Conservation (phyloP, 306 rosid genomes). For the Elaeagnus macrophylla region DNA sequence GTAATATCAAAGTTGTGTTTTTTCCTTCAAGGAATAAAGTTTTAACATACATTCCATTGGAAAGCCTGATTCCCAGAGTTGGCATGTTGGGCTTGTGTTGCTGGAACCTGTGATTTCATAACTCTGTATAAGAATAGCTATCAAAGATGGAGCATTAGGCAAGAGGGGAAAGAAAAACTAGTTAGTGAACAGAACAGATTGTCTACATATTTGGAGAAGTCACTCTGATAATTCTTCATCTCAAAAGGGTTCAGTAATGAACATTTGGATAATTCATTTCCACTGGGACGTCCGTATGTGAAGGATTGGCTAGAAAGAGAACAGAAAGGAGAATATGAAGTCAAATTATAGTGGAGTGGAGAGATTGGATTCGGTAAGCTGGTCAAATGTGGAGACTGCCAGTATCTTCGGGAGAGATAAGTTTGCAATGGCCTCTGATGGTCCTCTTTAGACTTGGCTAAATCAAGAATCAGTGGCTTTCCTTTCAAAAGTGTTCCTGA, state of each 20-base stretch:
- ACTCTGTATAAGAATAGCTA: conserved; percentile 1
- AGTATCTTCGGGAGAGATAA: no score
- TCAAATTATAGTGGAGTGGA: no score
- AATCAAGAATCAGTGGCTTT: no score
- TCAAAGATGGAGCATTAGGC: background rate
- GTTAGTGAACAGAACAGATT: background rate
- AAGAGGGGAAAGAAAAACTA: background rate
- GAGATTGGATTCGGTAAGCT: no score
- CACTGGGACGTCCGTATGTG: background rate
- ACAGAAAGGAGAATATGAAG: no score
- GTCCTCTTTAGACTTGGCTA: conserved; percentile 4
- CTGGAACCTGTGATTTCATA: conserved; percentile 8
- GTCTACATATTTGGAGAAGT: conserved; percentile 2
- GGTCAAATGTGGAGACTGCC: no score
- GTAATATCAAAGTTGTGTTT: background rate
- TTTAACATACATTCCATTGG: conserved; percentile 1
- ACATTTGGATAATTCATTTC: no score
- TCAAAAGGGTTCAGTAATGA: background rate
- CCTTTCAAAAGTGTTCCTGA: background rate
- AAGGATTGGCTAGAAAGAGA: no score
- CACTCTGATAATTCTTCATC: background rate
- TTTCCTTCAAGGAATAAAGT: background rate
- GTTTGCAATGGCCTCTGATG: background rate
- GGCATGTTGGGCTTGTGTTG: background rate
- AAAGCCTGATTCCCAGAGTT: conserved; percentile 1